Conservation (phyloP, 768 basidiomycete genomes). For the Podaxis carcinomalis region DNA sequence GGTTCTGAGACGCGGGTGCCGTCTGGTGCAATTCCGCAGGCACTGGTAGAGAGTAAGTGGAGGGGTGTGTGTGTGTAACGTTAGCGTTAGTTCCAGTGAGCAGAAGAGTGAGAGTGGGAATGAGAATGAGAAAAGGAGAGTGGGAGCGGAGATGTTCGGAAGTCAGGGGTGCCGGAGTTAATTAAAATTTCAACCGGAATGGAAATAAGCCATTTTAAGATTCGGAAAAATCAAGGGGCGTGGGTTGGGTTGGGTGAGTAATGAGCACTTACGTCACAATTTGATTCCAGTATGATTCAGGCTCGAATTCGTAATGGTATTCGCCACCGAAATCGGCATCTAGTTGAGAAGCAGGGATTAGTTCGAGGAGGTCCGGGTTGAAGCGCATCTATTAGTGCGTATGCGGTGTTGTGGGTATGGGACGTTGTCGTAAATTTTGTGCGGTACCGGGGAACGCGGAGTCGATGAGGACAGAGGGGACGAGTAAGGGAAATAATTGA, state of each 20-base stretch:
- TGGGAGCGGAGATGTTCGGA: not conserved
- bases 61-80: not conserved
- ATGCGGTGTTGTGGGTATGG: not conserved
- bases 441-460: not conserved
- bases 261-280: slow-evolving; percentile 54
- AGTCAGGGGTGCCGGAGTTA: not conserved
- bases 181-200: not conserved
- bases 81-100: not conserved
- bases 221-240: not conserved
- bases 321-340: slow-evolving; percentile 83
- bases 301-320: slow-evolving; percentile 69
- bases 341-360: slow-evolving; percentile 71
- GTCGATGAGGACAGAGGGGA: not conserved
- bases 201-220: not conserved
- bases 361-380: slow-evolving; percentile 76
- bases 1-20: slow-evolving; percentile 36
- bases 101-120: not conserved
- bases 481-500: not conserved
- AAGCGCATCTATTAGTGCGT: slow-evolving; percentile 65
- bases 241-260: not conserved
- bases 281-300: slow-evolving; percentile 74
- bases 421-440: not conserved
- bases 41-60: slow-evolving; percentile 24
- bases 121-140: not conserved
- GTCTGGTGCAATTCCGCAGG: slow-evolving; percentile 53